Evolutionary conservation across 768 basidiomycete species (phyloP).

Genomic region (Boletus sp.): DNA sequence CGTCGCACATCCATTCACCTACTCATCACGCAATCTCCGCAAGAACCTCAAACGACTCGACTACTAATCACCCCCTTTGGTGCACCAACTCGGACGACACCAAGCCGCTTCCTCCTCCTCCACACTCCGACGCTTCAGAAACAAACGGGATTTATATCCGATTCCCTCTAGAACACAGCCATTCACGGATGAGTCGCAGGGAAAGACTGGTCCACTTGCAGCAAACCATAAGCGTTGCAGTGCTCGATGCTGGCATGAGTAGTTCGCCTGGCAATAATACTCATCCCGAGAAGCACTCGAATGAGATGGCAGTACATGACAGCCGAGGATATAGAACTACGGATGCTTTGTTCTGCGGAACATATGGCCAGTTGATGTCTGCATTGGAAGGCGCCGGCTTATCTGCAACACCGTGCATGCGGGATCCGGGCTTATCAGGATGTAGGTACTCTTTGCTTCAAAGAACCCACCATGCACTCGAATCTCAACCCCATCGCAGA

Average conservation of each 20-base stretch:
- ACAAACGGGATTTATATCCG: conserved; percentile 26
- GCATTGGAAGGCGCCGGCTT: conserved; percentile 40
- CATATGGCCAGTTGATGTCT: conserved; percentile 42
- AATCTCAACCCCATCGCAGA: conserved; percentile 21
- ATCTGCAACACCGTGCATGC: conserved; percentile 32
- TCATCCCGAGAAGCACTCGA: not conserved
- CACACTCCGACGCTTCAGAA: conserved; percentile 6
- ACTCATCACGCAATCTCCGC: not conserved
- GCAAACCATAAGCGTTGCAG: conserved; percentile 37
- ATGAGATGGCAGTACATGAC: not conserved
- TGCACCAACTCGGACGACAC: not conserved
- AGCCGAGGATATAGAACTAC: conserved; percentile 17
- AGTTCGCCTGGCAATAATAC: conserved; percentile 22
- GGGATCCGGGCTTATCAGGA: conserved; percentile 26
- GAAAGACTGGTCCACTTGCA: conserved; percentile 31
- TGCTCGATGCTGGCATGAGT: conserved; percentile 41
- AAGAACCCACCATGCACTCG: not conserved
- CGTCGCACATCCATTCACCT: not conserved
- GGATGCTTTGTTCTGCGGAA: conserved; percentile 40
- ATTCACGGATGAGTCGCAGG: conserved; percentile 15
- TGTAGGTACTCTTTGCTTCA: conserved; percentile 23
- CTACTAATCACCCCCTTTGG: not conserved
- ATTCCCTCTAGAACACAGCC: conserved; percentile 9
- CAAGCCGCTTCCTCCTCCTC: conserved; percentile 22
- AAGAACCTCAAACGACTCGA: not conserved